phyloP scores from a whole-genome alignment of 495 filamentous ascomycete species.

The Copromyces sp. region DNA sequence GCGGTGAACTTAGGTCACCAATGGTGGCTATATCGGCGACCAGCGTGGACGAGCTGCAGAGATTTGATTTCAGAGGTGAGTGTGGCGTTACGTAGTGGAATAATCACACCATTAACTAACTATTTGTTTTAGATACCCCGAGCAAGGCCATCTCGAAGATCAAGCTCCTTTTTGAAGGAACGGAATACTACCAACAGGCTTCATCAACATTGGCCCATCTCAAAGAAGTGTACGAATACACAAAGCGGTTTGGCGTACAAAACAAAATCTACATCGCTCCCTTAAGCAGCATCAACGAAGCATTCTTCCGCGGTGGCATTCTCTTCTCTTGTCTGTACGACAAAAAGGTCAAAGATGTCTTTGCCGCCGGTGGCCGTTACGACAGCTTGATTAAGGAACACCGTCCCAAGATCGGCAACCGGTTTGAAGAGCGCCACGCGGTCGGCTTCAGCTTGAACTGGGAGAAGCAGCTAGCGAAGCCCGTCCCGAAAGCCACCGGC shows the following conservation, averaged over 20 bases:
- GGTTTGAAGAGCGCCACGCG: constrained; percentile 51
- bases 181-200: constrained; percentile 52
- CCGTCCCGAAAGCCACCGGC: constrained; percentile 45
- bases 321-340: constrained; percentile 90
- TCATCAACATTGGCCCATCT: constrained; percentile 71
- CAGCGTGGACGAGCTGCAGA: constrained; percentile 77
- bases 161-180: constrained; percentile 63
- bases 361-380: constrained; percentile 90
- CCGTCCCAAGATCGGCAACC: constrained; percentile 44
- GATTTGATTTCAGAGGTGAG: constrained; percentile 81
- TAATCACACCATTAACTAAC: neutral
- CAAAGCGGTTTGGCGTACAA: constrained; percentile 61
- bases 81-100: neutral
- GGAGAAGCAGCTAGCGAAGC: constrained; percentile 65
- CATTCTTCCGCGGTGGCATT: constrained; percentile 80
- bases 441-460: constrained; percentile 91
- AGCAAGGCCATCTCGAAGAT: constrained; percentile 65
- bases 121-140: constrained; percentile 43
- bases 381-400: constrained; percentile 73
- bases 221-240: constrained; percentile 61
- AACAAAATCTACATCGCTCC: constrained; percentile 78
- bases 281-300: constrained; percentile 81
- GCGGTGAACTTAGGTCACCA: constrained; percentile 70
- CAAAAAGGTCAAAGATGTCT: constrained; percentile 69
- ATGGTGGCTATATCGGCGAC: constrained; percentile 77